These are phyloP conservation scores for Sporothrix brasiliensis DNA, from an alignment of 2,329 filamentous ascomycete species.

Conservation along the genomic window DNA sequence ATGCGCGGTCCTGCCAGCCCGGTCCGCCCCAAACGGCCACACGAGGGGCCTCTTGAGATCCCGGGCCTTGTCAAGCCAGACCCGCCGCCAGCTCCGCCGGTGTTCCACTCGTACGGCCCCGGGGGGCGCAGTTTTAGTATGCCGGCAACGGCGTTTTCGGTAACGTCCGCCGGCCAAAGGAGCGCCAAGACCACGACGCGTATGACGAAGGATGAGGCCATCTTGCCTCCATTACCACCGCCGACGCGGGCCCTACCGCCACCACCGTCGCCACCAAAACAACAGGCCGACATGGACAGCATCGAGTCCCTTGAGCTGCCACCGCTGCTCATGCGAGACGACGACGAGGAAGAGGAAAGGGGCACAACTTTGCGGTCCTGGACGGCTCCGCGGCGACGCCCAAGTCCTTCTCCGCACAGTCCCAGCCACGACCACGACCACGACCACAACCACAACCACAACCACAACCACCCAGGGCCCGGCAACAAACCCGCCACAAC, in stretches of 20 bases:
- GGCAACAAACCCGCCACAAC: neutral
- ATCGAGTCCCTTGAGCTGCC: constrained; percentile 27
- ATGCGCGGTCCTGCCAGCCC: constrained; percentile 39
- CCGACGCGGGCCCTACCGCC: constrained; percentile 50
- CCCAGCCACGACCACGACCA: too few species aligned
- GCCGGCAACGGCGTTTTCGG: constrained; percentile 20
- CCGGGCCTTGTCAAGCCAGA: constrained; percentile 43
- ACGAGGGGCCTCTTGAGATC: constrained; percentile 45
- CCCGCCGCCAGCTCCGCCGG: constrained; percentile 28
- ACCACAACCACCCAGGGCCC: neutral
- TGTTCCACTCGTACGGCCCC: neutral
- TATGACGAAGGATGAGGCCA: neutral
- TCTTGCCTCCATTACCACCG: constrained; percentile 46
- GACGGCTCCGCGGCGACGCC: neutral
- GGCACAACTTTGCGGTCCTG: neutral
- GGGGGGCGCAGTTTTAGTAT: constrained; percentile 27
- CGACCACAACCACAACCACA: too few species aligned
- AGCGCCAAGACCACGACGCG: neutral
- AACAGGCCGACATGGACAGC: constrained; percentile 13
- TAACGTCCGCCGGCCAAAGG: neutral
- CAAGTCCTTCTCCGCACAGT: neutral
- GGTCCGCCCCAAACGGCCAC: constrained; percentile 44
- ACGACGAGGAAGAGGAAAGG: neutral
- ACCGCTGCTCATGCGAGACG: constrained; percentile 15
- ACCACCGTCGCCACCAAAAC: constrained; percentile 39